A percentile compares a stretch with the other conserved stretches of the same genome.
These are phyloP conservation scores for Rhizophora apiculata DNA, from an alignment of 345 rosid genomes.

Conservation along the genomic window DNA sequence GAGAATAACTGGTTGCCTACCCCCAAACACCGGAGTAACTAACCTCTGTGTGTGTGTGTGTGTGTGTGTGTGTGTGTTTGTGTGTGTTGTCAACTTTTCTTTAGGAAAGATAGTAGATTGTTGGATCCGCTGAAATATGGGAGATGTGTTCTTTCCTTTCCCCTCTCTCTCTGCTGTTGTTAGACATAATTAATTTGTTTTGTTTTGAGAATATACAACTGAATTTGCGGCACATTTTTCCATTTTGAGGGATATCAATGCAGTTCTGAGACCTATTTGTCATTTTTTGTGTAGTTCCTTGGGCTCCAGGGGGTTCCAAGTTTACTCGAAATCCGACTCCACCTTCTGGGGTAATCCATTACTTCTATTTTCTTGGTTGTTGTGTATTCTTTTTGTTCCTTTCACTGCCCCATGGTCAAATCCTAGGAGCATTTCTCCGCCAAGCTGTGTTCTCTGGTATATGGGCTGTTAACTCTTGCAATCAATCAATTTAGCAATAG, in stretches of 20 bases:
- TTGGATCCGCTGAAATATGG: too few species aligned
- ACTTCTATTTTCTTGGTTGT: not conserved
- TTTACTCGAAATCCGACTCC: constrained; percentile 94
- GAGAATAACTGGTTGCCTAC: too few species aligned
- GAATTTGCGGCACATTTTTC: not conserved
- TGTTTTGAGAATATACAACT: constrained; percentile 3
- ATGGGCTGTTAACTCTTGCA: too few species aligned
- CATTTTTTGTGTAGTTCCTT: constrained; percentile 64
- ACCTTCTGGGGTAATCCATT: constrained; percentile 72
- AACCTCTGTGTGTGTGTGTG: too few species aligned
- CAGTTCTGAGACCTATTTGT: constrained; percentile 7
- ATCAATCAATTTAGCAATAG: too few species aligned
- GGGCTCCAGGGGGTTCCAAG: constrained; percentile 99
- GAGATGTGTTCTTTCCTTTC: too few species aligned
- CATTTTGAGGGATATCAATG: not conserved
- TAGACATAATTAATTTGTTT: not conserved
- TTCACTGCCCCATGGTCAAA: not conserved
- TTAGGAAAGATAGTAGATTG: too few species aligned
- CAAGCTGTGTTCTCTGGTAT: too few species aligned
- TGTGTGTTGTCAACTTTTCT: too few species aligned
- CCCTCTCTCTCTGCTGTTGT: not conserved
- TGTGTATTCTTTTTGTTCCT: not conserved
- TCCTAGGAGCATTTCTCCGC: too few species aligned
- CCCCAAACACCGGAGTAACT: too few species aligned
- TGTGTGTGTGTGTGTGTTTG: too few species aligned